Base-by-base conservation (phyloP, 306 rosid species). In the Vachellia collinsii region DNA sequence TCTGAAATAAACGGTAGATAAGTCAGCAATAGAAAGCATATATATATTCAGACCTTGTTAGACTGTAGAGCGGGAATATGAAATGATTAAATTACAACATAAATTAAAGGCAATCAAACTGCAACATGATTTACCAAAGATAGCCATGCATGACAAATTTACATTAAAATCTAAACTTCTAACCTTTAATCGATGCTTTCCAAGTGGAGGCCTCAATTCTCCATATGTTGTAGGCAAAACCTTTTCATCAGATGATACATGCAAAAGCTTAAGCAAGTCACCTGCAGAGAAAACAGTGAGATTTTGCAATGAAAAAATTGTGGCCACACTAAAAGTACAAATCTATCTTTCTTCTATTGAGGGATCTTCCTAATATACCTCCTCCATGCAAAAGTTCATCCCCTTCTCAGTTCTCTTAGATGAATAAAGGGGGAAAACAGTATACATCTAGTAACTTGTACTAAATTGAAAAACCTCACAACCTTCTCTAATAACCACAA, bases 121-220 rank as follows among this genome's bases (percentile, higher is more conserved):
- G 71, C 68, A 69, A 74, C 70, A 47, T 66, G 66, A 43, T 23
- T 71, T 48, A 36, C 19, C 6, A 54, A 47, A 59, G 53, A 43
- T 41, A 41, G 50, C 51, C 65, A 36, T 14, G 36, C 46, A 42
- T 4, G 42, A 37, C 37, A 71, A 56, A 48, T 37, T 77, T 36
- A 72, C 66, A 37, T 44, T 48, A 25, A 5, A 74, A 75, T 58
- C 54, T 34, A 41, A 61, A 62, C 64, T 75, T 84, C 89, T 79
- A 82, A 96, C 99, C 98, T 93, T 96, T 75, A 96, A 82, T 70
- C 99, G 95, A 84, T 96, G 90, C 88, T 92, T 96, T 81, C 98
- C 98, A 80, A 96, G 99, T 61, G 99, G 99, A 84, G 99, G 99
- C 89, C 90, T 90, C 81, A 96, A 83, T 81, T 92, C 94, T 83